Percentiles rank a stretch among this genome's conserved stretches.
Evolutionary conservation across 2,329 filamentous ascomycete genomes (phyloP).

Genomic region (Talaromyces sp.): DNA sequence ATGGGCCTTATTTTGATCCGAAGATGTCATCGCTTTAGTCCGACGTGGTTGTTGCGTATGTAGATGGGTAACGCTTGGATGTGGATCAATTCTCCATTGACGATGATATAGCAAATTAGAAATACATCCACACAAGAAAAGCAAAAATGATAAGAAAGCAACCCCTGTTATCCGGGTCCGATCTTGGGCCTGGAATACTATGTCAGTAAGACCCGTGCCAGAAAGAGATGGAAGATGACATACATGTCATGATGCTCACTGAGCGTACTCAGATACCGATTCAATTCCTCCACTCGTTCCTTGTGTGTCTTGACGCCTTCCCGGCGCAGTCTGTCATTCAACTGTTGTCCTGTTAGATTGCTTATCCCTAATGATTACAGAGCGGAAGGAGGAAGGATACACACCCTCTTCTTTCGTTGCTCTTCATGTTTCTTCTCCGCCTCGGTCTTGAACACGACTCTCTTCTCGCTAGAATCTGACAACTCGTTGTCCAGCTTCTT

Average conservation of each 20-base stretch:
- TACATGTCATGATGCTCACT: conserved; percentile 98
- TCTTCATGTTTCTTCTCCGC: conserved; percentile 80
- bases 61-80: background rate
- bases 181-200: conserved; percentile 25
- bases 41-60: conserved; percentile 1
- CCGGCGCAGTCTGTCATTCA: conserved; percentile 74
- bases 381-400: conserved; percentile 32
- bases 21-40: background rate
- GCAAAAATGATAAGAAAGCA: background rate
- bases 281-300: conserved; percentile 90
- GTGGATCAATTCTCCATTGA: background rate
- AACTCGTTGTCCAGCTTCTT: conserved; percentile 7
- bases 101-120: background rate
- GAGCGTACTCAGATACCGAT: conserved; percentile 83
- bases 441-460: conserved; percentile 66
- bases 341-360: conserved; percentile 47
- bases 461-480: conserved; percentile 25
- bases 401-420: conserved; percentile 71
- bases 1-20: background rate
- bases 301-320: conserved; percentile 96
- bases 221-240: conserved; percentile 23
- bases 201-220: background rate
- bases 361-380: background rate
- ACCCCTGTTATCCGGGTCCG: conserved; percentile 33
- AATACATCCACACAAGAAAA: background rate